Evolutionary conservation across 2,329 filamentous ascomycete species (phyloP).

Genomic region (Neofusicoccum ribis): DNA sequence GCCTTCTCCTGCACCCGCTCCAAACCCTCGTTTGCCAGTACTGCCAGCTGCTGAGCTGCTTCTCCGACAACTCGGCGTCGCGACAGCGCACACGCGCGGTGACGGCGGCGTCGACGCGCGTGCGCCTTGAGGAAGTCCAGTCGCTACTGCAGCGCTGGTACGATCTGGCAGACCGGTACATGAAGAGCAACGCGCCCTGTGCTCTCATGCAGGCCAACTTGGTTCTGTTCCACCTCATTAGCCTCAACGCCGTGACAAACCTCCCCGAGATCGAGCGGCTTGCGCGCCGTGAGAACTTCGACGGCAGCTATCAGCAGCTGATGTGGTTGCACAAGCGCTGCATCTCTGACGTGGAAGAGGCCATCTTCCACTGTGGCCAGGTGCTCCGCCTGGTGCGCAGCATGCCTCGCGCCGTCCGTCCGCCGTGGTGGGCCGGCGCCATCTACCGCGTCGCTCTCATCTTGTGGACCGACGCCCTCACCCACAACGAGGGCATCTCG

Average conservation of each 20-base stretch:
- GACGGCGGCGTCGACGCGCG: slow-evolving; percentile 61
- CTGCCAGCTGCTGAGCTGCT: slow-evolving; percentile 65
- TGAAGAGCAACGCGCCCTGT: slow-evolving; percentile 58
- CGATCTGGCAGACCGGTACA: slow-evolving; percentile 59
- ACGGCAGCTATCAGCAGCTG: slow-evolving; percentile 57
- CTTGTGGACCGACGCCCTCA: slow-evolving; percentile 63
- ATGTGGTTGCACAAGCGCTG: slow-evolving; percentile 61
- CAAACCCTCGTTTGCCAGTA: slow-evolving; percentile 66
- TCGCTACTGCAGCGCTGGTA: slow-evolving; percentile 67
- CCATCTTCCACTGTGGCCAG: slow-evolving; percentile 68
- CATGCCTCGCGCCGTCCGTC: slow-evolving; percentile 62
- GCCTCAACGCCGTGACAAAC: slow-evolving; percentile 66
- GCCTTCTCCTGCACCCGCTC: slow-evolving; percentile 68
- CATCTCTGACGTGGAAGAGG: slow-evolving; percentile 63
- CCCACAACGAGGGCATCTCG: slow-evolving; percentile 47
- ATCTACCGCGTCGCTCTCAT: slow-evolving; percentile 67
- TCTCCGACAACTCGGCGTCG: slow-evolving; percentile 54
- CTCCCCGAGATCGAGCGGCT: slow-evolving; percentile 68
- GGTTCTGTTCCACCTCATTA: slow-evolving; percentile 70
- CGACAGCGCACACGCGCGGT: slow-evolving; percentile 52
- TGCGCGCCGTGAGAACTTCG: slow-evolving; percentile 61
- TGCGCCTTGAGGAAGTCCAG: slow-evolving; percentile 65
- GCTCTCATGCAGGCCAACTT: slow-evolving; percentile 64
- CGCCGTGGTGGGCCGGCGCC: slow-evolving; percentile 70
- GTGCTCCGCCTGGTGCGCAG: slow-evolving; percentile 61